These are phyloP conservation scores for Phytophthora macrochlamydospora DNA, from an alignment of 352 stramenopile genomes.

Conservation along the genomic window DNA sequence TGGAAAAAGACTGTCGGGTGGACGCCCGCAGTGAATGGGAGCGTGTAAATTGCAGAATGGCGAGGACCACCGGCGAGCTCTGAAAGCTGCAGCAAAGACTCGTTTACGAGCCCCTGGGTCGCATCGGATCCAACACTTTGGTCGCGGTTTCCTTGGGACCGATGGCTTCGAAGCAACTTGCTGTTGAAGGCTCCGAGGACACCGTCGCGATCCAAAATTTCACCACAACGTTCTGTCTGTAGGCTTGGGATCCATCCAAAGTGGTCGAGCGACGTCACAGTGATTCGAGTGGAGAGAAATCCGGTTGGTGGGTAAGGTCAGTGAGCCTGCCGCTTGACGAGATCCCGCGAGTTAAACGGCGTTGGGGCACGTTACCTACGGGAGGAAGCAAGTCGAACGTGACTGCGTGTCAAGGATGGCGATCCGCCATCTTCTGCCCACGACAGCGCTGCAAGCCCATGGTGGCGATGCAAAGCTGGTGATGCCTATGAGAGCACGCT, in stretches of 20 bases:
- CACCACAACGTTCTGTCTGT: constrained; percentile 2
- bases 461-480: no score
- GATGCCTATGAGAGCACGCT: no score
- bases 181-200: not conserved
- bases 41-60: constrained; percentile 34
- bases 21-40: constrained; percentile 13
- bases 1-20: not conserved
- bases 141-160: not conserved
- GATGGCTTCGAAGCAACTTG: constrained; percentile 8
- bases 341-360: no score
- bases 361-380: no score
- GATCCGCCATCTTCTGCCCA: no score
- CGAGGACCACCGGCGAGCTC: not conserved
- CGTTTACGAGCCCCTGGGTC: not conserved
- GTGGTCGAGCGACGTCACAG: not conserved
- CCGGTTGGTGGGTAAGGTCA: constrained; percentile 2
- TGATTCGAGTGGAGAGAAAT: constrained; percentile 13
- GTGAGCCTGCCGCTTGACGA: no score
- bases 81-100: no score
- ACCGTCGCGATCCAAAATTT: constrained; percentile 2
- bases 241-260: not conserved
- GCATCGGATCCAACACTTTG: not conserved
- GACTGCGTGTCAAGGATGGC: not conserved
- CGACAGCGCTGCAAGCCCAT: no score
- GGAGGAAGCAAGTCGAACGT: not conserved